Evolutionary conservation across 2,329 filamentous ascomycete species (phyloP).

Genomic region (Epicoccum nigrum): DNA sequence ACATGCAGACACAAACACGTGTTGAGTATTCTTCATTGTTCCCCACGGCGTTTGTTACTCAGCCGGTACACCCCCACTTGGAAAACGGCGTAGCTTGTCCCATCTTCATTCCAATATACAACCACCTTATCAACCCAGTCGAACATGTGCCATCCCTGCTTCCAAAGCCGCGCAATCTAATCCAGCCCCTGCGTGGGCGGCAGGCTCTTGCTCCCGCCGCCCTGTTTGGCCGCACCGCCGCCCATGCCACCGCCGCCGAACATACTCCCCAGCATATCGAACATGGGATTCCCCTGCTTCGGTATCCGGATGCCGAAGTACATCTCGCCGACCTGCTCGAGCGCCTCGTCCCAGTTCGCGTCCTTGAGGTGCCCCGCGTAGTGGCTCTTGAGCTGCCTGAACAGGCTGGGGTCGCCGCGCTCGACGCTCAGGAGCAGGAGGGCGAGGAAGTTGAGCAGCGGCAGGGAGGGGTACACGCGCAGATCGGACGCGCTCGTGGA

Average conservation of each 20-base stretch:
- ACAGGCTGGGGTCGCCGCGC: slow-evolving; percentile 77
- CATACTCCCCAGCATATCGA: slow-evolving; percentile 98
- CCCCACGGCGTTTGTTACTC: too few species aligned
- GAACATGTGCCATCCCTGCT: too few species aligned
- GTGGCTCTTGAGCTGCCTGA: slow-evolving; percentile 79
- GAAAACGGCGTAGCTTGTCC: too few species aligned
- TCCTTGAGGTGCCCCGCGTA: slow-evolving; percentile 83
- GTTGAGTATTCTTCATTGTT: too few species aligned
- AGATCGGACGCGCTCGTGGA: slow-evolving; percentile 74
- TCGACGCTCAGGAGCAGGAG: slow-evolving; percentile 84
- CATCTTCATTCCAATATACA: too few species aligned
- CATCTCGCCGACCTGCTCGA: slow-evolving; percentile 91
- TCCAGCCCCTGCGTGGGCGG: slow-evolving; percentile 47
- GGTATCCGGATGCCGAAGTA: slow-evolving; percentile 94
- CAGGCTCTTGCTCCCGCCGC: slow-evolving; percentile 46
- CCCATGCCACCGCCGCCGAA: slow-evolving; percentile 78
- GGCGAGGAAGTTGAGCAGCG: slow-evolving; percentile 93
- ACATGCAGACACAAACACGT: too few species aligned
- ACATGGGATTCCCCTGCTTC: slow-evolving; percentile 85
- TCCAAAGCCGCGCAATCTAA: too few species aligned
- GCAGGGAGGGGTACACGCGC: slow-evolving; percentile 85
- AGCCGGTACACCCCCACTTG: too few species aligned
- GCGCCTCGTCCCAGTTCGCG: slow-evolving; percentile 75
- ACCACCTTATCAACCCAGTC: too few species aligned
- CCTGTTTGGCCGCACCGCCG: slow-evolving; percentile 52